A percentile compares a stretch with the other conserved stretches of the same genome.
Conservation (phyloP, 805 yeast genomes). For the Spathaspora hagerdaliae region DNA sequence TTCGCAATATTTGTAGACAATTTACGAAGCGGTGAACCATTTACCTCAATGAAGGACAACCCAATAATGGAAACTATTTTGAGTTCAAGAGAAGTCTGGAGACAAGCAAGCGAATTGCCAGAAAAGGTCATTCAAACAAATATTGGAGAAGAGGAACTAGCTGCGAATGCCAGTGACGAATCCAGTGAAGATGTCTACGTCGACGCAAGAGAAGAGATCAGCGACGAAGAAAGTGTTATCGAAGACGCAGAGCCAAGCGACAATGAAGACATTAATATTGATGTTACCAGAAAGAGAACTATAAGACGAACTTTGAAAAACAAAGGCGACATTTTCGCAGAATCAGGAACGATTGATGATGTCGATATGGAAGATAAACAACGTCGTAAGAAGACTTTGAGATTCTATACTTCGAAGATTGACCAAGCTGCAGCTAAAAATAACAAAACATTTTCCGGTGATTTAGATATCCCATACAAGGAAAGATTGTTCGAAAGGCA, state of each 20-base stretch:
- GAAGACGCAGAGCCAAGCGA: slow-evolving; percentile 14
- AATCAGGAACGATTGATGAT: slow-evolving; percentile 62
- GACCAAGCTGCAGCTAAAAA: slow-evolving; percentile 75
- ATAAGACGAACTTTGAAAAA: slow-evolving; percentile 32
- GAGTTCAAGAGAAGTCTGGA: slow-evolving; percentile 82
- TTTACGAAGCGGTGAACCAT: slow-evolving; percentile 49
- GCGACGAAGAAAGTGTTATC: slow-evolving; percentile 15
- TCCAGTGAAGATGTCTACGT: slow-evolving; percentile 11
- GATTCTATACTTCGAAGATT: slow-evolving; percentile 96
- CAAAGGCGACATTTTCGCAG: slow-evolving; percentile 54
- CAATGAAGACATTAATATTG: slow-evolving; percentile 43
- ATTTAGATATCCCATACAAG: slow-evolving; percentile 84
- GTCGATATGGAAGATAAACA: slow-evolving; percentile 85
- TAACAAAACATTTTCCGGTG: slow-evolving; percentile 56
- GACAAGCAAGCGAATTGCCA: slow-evolving; percentile 65
- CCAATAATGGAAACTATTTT: slow-evolving; percentile 86
- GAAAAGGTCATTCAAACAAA: slow-evolving; percentile 9
- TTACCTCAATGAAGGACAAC: slow-evolving; percentile 69
- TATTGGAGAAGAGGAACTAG: slow-evolving; percentile 4
- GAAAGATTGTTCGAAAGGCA: slow-evolving; percentile 90
- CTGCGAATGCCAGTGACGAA: slow-evolving; percentile 8
- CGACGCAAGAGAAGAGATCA: slow-evolving; percentile 10
- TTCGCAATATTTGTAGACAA: slow-evolving; percentile 68
- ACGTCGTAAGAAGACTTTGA: slow-evolving; percentile 71
- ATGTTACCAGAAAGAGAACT: slow-evolving; percentile 49